Conservation (phyloP, 106 monocot genomes). For the Platanthera guangdongensis region DNA sequence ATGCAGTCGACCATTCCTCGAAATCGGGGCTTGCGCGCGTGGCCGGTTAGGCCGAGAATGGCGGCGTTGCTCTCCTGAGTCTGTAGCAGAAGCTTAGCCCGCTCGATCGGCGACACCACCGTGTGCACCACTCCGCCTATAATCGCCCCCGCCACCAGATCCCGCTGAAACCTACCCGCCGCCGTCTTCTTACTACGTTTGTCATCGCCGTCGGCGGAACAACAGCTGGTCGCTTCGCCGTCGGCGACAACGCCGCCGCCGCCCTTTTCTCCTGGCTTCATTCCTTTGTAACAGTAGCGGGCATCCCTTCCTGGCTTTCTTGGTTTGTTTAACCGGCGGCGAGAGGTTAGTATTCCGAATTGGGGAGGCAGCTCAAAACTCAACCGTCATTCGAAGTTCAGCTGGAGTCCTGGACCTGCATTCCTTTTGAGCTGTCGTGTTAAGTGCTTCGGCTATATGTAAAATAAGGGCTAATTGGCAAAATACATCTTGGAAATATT, state of each 20-base stretch:
- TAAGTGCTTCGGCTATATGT: no score
- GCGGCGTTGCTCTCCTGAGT: slow-evolving; percentile 98
- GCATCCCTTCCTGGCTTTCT: background rate
- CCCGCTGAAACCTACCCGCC: slow-evolving; percentile 57
- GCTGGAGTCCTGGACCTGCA: no score
- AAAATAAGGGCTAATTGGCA: no score
- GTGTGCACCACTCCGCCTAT: slow-evolving; percentile 95
- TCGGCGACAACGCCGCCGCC: background rate
- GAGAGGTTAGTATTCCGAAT: background rate
- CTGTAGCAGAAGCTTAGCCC: slow-evolving; percentile 91
- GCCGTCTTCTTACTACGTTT: background rate
- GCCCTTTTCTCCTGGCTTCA: background rate
- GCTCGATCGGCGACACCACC: slow-evolving; percentile 93
- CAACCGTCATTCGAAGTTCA: background rate
- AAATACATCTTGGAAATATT: no score
- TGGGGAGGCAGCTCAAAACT: background rate
- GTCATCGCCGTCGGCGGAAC: background rate
- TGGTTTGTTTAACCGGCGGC: background rate
- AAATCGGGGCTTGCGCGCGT: slow-evolving; percentile 33
- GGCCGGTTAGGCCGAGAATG: slow-evolving; percentile 48
- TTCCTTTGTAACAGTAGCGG: background rate
- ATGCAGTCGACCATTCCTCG: slow-evolving; percentile 84
- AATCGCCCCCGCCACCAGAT: slow-evolving; percentile 81
- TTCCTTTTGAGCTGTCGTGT: no score
- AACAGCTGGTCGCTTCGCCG: background rate